Evolutionary conservation across 768 basidiomycete species (phyloP).

Genomic region (Epithele typhae): DNA sequence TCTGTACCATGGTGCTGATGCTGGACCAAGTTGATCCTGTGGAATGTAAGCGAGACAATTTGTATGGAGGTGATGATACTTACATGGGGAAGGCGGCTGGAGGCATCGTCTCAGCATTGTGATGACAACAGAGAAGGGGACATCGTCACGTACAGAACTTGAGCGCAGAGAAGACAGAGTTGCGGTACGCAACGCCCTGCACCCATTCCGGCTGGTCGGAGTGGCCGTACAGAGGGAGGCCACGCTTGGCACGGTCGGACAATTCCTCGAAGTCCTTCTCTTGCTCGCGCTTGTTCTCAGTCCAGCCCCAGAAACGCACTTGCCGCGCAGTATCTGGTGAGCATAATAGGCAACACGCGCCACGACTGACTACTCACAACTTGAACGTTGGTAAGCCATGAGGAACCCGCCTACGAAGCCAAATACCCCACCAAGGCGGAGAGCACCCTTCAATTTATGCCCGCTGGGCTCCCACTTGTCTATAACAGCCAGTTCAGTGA

Average conservation of each 20-base stretch:
- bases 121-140: not conserved
- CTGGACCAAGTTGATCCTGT: slow-evolving; percentile 93
- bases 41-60: slow-evolving; percentile 1
- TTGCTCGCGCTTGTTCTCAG: slow-evolving; percentile 82
- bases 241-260: slow-evolving; percentile 64
- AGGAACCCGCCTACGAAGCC: slow-evolving; percentile 92
- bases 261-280: slow-evolving; percentile 76
- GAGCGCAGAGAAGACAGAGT: slow-evolving; percentile 90
- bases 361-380: slow-evolving; percentile 49
- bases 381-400: slow-evolving; percentile 87
- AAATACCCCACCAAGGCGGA: slow-evolving; percentile 62
- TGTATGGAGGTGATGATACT: slow-evolving; percentile 21
- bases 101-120: slow-evolving; percentile 1
- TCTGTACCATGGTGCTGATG: slow-evolving; percentile 86
- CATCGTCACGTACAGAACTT: slow-evolving; percentile 67
- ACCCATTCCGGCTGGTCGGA: slow-evolving; percentile 82
- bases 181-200: slow-evolving; percentile 80
- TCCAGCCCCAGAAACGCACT: slow-evolving; percentile 97
- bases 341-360: not conserved
- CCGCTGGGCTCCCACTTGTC: slow-evolving; percentile 44
- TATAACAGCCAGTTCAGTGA: slow-evolving; percentile 15
- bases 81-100: slow-evolving; percentile 75
- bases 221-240: slow-evolving; percentile 83
- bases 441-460: slow-evolving; percentile 33
- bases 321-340: not conserved